Evolutionary conservation across 768 basidiomycete genomes (phyloP), one percentile per base, ranked within the genome.

Genomic region (Auriscalpium orientale): DNA sequence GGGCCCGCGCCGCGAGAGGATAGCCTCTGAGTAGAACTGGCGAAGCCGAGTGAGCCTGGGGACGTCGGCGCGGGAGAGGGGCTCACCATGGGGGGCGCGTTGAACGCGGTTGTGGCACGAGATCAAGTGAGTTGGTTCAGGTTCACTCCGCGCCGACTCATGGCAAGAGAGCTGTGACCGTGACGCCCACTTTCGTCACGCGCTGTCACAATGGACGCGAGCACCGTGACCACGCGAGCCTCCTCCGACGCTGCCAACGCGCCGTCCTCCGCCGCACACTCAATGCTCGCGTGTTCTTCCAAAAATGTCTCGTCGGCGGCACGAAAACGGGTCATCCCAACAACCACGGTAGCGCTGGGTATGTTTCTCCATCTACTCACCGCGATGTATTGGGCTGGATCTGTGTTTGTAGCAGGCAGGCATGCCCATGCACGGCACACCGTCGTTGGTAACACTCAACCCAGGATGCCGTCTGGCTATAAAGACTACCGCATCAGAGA

Each of bases 11-110:
- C 93, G 87, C 47, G 92, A 91, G 62, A 97, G 80, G 71, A 98
- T 92, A 37, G 91, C 86, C 68, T 97, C 93, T 50, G 92, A 93
- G 68, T 91, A 95, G 70, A 94, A 94, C 91, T 91, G 22, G 10
- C 12, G 20, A 8, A 2, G 21, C 20, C 53, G 28, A 28, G 44
- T 58, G 21, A 57, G 58, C 36, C 49, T 28, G 4, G 49, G 37
- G 48, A 28, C 28, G 28, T 28, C 28, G 28, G 28, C 28, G 28
- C 28, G 28, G 28, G 53, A 55, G 58, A 6, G 21, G 40, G 22
- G 53, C 53, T 2, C n/a, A 52, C 60, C 65, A 65, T 65, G 57
- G 52, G 56, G 34, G 60, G 56, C 60, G 60, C 60, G 60, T 59
- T 53, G 35, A 61, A 54, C 57, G 62, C 49, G 58, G 37, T 54